Percentiles rank a stretch among this genome's conserved stretches.
Evolutionary conservation across 129 eudicot species (phyloP).

Genomic region (Flaveria ramosissima): DNA sequence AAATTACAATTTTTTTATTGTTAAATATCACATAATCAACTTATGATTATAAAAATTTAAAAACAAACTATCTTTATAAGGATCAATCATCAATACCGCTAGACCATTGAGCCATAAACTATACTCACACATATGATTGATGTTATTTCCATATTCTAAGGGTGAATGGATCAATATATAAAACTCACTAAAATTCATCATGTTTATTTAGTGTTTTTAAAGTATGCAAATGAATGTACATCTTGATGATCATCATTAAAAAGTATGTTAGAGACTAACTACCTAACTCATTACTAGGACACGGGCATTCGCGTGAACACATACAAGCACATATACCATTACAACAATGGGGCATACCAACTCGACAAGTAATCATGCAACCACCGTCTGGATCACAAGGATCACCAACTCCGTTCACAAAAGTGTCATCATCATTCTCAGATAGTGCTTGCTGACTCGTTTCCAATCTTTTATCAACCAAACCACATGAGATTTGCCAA

Average conservation of each 20-base stretch:
- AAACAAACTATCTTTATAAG: too few species aligned
- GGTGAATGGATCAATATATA: too few species aligned
- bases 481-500: neutral
- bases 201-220: too few species aligned
- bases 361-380: neutral
- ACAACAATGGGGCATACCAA: neutral
- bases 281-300: neutral
- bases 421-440: neutral
- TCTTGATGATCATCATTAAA: neutral
- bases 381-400: neutral
- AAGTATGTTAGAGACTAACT: neutral
- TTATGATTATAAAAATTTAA: too few species aligned
- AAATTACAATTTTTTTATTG: too few species aligned
- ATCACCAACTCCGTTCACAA: neutral
- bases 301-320: neutral
- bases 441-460: neutral
- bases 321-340: neutral
- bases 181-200: too few species aligned
- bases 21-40: too few species aligned
- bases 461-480: neutral
- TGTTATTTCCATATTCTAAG: too few species aligned
- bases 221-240: neutral
- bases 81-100: too few species aligned
- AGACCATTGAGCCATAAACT: too few species aligned
- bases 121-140: too few species aligned